A percentile compares a stretch with the other conserved stretches of the same genome.
phyloP scores from a whole-genome alignment of 768 basidiomycete species.

The Boletus reticulatus region DNA sequence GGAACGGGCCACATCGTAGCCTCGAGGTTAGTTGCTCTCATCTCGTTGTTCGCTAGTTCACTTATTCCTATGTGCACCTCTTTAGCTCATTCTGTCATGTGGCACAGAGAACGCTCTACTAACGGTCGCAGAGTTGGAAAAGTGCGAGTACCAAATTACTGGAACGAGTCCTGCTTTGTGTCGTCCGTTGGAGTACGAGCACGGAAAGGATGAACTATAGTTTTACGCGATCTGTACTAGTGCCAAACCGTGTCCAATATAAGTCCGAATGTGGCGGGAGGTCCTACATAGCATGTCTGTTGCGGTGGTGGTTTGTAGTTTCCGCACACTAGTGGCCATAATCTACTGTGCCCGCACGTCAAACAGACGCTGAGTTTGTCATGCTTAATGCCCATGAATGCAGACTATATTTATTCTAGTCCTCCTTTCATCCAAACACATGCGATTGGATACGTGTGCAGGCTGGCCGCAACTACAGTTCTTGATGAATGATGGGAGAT shows the following conservation, averaged over 20 bases:
- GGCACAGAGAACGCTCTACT: conserved; percentile 81
- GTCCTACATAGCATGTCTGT: too few species aligned
- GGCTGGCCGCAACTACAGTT: not conserved
- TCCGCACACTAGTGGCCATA: too few species aligned
- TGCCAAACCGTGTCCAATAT: not conserved
- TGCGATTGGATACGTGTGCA: too few species aligned
- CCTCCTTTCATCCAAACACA: too few species aligned
- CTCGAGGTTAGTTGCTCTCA: conserved; percentile 54
- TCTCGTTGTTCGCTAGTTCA: not conserved
- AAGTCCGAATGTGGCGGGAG: too few species aligned
- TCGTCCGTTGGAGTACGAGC: conserved; percentile 37
- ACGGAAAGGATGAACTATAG: conserved; percentile 32
- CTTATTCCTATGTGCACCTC: not conserved
- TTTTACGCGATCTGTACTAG: not conserved
- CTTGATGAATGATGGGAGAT: not conserved
- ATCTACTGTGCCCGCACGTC: too few species aligned
- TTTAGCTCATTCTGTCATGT: conserved; percentile 76
- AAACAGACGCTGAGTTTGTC: too few species aligned
- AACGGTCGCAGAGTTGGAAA: conserved; percentile 85
- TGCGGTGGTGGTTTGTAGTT: too few species aligned
- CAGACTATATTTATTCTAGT: too few species aligned
- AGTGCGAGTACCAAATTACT: conserved; percentile 91
- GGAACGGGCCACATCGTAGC: conserved; percentile 93
- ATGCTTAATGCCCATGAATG: too few species aligned
- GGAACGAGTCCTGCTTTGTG: conserved; percentile 87